These are phyloP conservation scores for Rhizopogon salebrosus DNA, from an alignment of 768 basidiomycete genomes.

Conservation along the genomic window DNA sequence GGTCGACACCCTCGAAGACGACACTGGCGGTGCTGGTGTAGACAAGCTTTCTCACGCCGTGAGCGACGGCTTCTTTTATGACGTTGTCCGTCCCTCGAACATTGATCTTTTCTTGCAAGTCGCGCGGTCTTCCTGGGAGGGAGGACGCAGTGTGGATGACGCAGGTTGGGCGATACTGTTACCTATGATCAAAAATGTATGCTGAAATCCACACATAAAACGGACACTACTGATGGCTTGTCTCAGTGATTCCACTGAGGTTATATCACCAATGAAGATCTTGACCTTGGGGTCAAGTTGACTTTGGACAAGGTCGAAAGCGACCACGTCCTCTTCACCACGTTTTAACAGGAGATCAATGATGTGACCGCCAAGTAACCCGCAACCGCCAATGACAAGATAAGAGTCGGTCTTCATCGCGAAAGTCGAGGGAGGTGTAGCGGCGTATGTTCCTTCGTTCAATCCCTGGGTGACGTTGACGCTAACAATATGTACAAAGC, in stretches of 20 bases:
- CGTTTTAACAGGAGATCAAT: slow-evolving; percentile 42
- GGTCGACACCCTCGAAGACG: slow-evolving; percentile 40
- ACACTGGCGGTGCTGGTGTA: slow-evolving; percentile 50
- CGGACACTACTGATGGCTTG: slow-evolving; percentile 37
- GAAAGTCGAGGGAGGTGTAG: not conserved
- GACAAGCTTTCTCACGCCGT: slow-evolving; percentile 42
- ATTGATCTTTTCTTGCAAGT: slow-evolving; percentile 47
- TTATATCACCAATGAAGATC: slow-evolving; percentile 47
- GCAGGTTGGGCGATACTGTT: slow-evolving; percentile 32
- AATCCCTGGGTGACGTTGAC: too few relatives aligned
- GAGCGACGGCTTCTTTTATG: slow-evolving; percentile 34
- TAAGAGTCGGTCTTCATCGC: slow-evolving; percentile 28
- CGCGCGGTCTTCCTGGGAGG: slow-evolving; percentile 30
- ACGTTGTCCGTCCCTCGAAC: slow-evolving; percentile 44
- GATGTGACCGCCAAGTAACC: slow-evolving; percentile 45
- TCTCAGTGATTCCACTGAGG: slow-evolving; percentile 34
- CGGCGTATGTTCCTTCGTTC: too few relatives aligned
- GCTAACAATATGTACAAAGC: too few relatives aligned
- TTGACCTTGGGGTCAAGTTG: slow-evolving; percentile 28
- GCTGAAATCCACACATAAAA: not conserved
- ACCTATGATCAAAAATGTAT: not conserved
- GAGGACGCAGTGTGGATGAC: slow-evolving; percentile 54
- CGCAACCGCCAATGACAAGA: slow-evolving; percentile 49
- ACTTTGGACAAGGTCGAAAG: slow-evolving; percentile 45
- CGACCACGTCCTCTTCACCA: slow-evolving; percentile 35